Evolutionary conservation across 495 filamentous ascomycete genomes (phyloP).

Genomic region (Penicillium desertorum): DNA sequence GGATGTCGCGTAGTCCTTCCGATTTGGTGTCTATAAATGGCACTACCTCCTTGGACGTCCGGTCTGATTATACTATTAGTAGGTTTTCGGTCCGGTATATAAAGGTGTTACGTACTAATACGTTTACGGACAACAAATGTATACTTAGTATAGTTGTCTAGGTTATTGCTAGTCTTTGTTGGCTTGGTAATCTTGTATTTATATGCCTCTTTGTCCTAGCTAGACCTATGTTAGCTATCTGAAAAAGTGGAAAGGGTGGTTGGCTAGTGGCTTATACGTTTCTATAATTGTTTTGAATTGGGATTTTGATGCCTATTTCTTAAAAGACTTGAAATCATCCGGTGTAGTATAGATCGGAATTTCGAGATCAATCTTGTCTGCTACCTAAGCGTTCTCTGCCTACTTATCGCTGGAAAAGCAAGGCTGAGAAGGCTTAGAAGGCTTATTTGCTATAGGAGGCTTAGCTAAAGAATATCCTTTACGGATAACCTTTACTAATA

Average conservation of each 20-base stretch:
- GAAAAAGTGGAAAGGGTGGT: slow-evolving; percentile 12
- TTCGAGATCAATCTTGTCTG: slow-evolving; percentile 3
- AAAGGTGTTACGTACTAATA: slow-evolving; percentile 24
- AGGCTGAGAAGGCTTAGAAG: slow-evolving; percentile 8
- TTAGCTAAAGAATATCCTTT: slow-evolving; percentile 8
- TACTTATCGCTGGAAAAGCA: slow-evolving; percentile 1
- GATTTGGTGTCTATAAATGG: slow-evolving; percentile 32
- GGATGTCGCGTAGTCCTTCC: slow-evolving; percentile 32
- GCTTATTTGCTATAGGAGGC: neutral
- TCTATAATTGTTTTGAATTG: slow-evolving; percentile 25
- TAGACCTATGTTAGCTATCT: slow-evolving; percentile 20
- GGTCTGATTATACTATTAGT: slow-evolving; percentile 21
- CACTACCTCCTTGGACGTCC: slow-evolving; percentile 25
- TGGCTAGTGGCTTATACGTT: slow-evolving; percentile 20
- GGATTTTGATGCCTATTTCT: slow-evolving; percentile 24
- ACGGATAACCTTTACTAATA: slow-evolving; percentile 12
- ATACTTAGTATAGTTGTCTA: slow-evolving; percentile 27
- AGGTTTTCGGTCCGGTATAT: slow-evolving; percentile 1
- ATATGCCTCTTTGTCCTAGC: slow-evolving; percentile 29
- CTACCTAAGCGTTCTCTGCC: slow-evolving; percentile 1
- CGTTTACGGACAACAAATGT: slow-evolving; percentile 28
- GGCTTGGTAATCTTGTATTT: slow-evolving; percentile 28
- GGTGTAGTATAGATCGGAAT: slow-evolving; percentile 25
- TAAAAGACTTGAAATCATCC: slow-evolving; percentile 28
- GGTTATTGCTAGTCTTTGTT: slow-evolving; percentile 16